Conservation (phyloP, 2,329 filamentous ascomycete species). For the Sarocladium kiliense region DNA sequence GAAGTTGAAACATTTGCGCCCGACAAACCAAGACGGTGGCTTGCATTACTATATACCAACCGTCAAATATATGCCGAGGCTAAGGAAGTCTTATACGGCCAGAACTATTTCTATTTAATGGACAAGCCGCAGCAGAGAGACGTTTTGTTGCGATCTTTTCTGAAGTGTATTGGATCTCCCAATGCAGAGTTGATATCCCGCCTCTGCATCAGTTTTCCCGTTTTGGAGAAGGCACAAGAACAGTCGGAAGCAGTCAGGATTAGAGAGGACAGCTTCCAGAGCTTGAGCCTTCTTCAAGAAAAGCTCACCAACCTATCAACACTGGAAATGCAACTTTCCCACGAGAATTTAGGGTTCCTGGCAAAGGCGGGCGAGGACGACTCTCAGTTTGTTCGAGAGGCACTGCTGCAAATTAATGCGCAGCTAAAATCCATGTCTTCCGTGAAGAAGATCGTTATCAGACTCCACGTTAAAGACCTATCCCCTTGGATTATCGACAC, state of each 20-base stretch:
- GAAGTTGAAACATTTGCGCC: slow-evolving; percentile 13
- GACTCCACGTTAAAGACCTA: slow-evolving; percentile 7
- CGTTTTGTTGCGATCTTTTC: slow-evolving; percentile 10
- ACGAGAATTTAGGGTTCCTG: slow-evolving; percentile 10
- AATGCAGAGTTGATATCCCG: slow-evolving; percentile 11
- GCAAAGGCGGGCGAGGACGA: slow-evolving; percentile 7
- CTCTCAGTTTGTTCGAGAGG: slow-evolving; percentile 9
- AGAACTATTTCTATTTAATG: slow-evolving; percentile 11
- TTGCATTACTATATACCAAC: slow-evolving; percentile 12
- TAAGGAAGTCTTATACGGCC: slow-evolving; percentile 10
- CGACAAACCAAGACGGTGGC: slow-evolving; percentile 11
- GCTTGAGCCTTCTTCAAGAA: slow-evolving; percentile 7
- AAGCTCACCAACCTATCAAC: slow-evolving; percentile 11
- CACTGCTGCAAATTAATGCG: slow-evolving; percentile 11
- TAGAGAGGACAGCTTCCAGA: slow-evolving; percentile 4
- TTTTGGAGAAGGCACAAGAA: neutral
- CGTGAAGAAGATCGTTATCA: slow-evolving; percentile 12
- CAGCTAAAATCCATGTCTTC: slow-evolving; percentile 13
- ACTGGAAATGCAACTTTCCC: slow-evolving; percentile 10
- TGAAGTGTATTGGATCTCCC: slow-evolving; percentile 10
- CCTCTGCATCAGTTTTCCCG: slow-evolving; percentile 13
- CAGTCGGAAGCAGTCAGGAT: slow-evolving; percentile 1
- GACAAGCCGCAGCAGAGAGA: slow-evolving; percentile 9
- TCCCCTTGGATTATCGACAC: slow-evolving; percentile 7
- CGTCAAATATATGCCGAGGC: slow-evolving; percentile 12